Conservation (phyloP, 768 basidiomycete genomes). For the Exsudoporus frostii region DNA sequence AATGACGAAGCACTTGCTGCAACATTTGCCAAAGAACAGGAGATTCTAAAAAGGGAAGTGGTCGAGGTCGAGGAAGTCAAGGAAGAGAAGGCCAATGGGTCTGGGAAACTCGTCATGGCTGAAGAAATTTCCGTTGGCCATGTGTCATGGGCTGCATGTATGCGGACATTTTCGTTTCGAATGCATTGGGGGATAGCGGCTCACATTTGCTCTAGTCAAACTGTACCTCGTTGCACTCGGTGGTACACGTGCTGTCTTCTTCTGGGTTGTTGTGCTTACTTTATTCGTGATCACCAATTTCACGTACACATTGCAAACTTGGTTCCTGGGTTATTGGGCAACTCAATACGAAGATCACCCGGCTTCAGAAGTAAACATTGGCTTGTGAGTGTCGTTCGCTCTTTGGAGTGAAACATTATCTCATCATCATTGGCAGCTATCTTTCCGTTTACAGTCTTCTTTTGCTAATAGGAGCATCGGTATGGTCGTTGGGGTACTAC, state of each 20-base stretch:
- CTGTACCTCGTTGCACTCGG: neutral
- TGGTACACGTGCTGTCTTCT: neutral
- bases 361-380: neutral
- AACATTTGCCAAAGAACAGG: neutral
- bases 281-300: neutral
- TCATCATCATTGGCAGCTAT: neutral
- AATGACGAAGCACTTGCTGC: neutral
- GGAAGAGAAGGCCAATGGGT: neutral
- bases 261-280: neutral
- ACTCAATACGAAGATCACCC: constrained; percentile 1
- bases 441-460: neutral
- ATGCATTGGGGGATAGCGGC: neutral
- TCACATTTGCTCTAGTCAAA: neutral
- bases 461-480: neutral
- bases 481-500: neutral
- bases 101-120: neutral
- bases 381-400: neutral
- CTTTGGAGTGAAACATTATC: no score
- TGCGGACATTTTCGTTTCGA: neutral
- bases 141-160: constrained; percentile 2
- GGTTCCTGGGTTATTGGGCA: constrained; percentile 4
- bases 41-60: neutral
- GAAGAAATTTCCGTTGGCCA: neutral
- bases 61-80: neutral
- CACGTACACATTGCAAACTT: neutral